A percentile compares a stretch with the other conserved stretches of the same genome.
Evolutionary conservation across 495 filamentous ascomycete genomes (phyloP).

Genomic region (Hypoxylon perforatum): DNA sequence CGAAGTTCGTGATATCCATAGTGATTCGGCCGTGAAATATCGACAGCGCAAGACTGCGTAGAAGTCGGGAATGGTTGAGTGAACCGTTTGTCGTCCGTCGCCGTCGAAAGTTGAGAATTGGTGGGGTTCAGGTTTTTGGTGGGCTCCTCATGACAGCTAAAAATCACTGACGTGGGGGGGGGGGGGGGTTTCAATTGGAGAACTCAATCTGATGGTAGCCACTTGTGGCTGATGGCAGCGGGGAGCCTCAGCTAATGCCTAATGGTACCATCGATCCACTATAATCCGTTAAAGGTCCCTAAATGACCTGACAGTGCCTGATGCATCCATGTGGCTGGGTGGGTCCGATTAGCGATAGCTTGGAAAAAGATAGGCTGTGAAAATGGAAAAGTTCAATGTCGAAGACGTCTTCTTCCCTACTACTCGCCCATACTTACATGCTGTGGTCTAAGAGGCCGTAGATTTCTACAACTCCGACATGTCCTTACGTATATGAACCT

Average conservation of each 20-base stretch:
- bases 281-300: too few species aligned
- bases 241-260: too few species aligned
- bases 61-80: not conserved
- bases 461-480: not conserved
- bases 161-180: not conserved
- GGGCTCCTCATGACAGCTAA: conserved; percentile 1
- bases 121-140: conserved; percentile 16
- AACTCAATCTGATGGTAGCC: not conserved
- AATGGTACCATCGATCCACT: not conserved
- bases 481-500: not conserved
- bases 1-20: conserved; percentile 93
- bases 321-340: too few species aligned
- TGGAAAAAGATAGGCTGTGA: conserved; percentile 8
- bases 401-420: conserved; percentile 4
- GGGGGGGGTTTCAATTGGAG: too few species aligned
- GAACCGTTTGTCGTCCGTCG: too few species aligned
- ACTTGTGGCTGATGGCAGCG: conserved; percentile 4
- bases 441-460: not conserved
- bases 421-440: not conserved
- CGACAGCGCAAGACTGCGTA: not conserved
- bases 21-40: not conserved
- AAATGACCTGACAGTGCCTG: conserved; percentile 12
- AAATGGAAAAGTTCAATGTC: not conserved
- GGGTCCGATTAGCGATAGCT: conserved; percentile 25
- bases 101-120: not conserved